These are phyloP conservation scores for Roridomyces roridus DNA, from an alignment of 768 basidiomycete species.

Conservation along the genomic window DNA sequence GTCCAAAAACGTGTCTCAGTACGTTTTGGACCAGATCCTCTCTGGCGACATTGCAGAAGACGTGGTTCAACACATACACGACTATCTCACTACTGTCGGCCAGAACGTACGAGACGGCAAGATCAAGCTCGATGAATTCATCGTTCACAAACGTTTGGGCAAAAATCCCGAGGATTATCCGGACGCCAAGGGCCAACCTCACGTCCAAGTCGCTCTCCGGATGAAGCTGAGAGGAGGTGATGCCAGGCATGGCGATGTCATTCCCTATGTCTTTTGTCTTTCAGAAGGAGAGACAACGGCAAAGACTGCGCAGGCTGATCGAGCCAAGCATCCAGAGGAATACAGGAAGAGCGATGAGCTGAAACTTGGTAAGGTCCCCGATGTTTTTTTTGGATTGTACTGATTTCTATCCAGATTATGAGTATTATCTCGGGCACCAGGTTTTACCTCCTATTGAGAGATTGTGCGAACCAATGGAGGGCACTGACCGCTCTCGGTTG, in stretches of 20 bases:
- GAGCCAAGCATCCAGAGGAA: slow-evolving; percentile 94
- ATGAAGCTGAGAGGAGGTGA: slow-evolving; percentile 85
- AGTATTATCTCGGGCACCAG: slow-evolving; percentile 90
- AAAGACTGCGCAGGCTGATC: slow-evolving; percentile 84
- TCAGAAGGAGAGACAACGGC: slow-evolving; percentile 73
- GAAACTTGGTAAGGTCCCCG: slow-evolving; percentile 64
- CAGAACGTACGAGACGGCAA: slow-evolving; percentile 79
- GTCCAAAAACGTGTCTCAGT: slow-evolving; percentile 94
- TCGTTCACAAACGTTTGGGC: slow-evolving; percentile 95
- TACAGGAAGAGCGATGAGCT: slow-evolving; percentile 70
- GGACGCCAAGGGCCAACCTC: slow-evolving; percentile 92
- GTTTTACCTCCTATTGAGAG: slow-evolving; percentile 94
- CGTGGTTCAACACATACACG: slow-evolving; percentile 91
- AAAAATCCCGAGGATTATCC: slow-evolving; percentile 98
- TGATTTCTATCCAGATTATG: slow-evolving; percentile 88
- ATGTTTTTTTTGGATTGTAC: no score
- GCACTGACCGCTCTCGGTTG: slow-evolving; percentile 88
- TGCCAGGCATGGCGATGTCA: slow-evolving; percentile 89
- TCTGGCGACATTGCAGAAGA: slow-evolving; percentile 90
- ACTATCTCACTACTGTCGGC: slow-evolving; percentile 82
- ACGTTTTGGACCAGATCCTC: slow-evolving; percentile 87
- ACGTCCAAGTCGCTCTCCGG: slow-evolving; percentile 93
- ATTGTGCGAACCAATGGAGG: slow-evolving; percentile 95
- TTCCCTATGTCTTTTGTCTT: slow-evolving; percentile 93
- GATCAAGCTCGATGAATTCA: slow-evolving; percentile 90